A percentile compares a stretch with the other conserved stretches of the same genome.
Evolutionary conservation across 352 stramenopile species (phyloP).

Genomic region (Hyaloperonospora arabidopsidis): DNA sequence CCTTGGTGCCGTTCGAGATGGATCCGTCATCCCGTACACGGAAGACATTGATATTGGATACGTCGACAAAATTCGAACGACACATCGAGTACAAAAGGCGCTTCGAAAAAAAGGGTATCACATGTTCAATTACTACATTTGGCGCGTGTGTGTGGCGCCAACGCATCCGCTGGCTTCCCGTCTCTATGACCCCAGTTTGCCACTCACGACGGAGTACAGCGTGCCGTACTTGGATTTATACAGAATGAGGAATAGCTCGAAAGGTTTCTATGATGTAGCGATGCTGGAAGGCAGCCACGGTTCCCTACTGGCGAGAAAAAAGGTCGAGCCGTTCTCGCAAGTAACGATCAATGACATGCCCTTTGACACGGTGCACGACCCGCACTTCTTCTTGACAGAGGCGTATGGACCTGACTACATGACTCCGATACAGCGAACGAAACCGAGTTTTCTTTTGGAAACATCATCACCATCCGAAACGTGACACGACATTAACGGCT

Average conservation of each 20-base stretch:
- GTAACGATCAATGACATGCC: constrained; percentile 29
- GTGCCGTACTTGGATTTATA: constrained; percentile 41
- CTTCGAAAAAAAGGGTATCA: constrained; percentile 42
- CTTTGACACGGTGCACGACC: constrained; percentile 32
- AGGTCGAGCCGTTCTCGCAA: constrained; percentile 20
- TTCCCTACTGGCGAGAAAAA: constrained; percentile 7
- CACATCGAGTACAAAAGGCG: constrained; percentile 7
- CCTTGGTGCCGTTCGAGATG: constrained; percentile 42
- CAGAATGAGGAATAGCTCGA: constrained; percentile 10
- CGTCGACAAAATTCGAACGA: constrained; percentile 11
- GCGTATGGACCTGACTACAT: constrained; percentile 33
- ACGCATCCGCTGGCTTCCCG: constrained; percentile 31
- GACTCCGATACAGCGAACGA: constrained; percentile 13
- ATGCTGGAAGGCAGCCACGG: constrained; percentile 16
- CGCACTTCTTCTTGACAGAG: constrained; percentile 24
- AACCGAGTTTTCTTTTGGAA: not conserved
- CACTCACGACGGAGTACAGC: constrained; percentile 5
- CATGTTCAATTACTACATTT: constrained; percentile 33
- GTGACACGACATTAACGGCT: no score
- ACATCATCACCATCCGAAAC: not conserved
- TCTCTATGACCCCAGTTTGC: constrained; percentile 24
- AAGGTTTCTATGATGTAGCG: constrained; percentile 18
- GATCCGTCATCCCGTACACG: constrained; percentile 43
- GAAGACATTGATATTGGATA: constrained; percentile 47
- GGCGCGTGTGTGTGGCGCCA: constrained; percentile 35